Evolutionary conservation across 2,329 filamentous ascomycete genomes (phyloP), one percentile per base, ranked within the genome.

Genomic region (Colletotrichum zoysiae): DNA sequence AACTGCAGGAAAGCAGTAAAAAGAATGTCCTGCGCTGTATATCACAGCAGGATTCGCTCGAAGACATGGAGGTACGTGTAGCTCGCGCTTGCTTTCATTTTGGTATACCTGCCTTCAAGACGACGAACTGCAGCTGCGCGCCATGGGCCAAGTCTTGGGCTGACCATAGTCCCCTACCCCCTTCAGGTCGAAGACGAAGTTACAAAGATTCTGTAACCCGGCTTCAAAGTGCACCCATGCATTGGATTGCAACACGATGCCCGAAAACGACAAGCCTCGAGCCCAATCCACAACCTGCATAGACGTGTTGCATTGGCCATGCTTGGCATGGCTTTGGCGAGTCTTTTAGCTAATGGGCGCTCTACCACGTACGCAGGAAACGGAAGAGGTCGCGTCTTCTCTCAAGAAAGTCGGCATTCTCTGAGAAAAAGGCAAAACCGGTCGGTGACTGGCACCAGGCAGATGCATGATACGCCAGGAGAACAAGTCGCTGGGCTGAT

Each of bases 1-100:
- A 99, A 83, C 91, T 99, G 85, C 96, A 99, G 83, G 96, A 99
- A 85, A 98, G 95, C 83, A 98, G 95, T 83, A 99, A 98, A 86
- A 99, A 99, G 90, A 98, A 98, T 79, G 95, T 99, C 51, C 85
- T 99, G 75, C 88, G 96, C 74, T 97, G 95, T 79, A 99, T 99
- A 80, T 93, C 94, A 69, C 96, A 98, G 80, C 95, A 99, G 83
- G 96, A 99, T 83, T 97, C 95, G 73, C 87, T 99, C 68, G 96
- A 99, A 85, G 96, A 99, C 80, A 97, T 98, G 92, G 96, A 99
- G 94, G 96, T 99, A 84, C 90, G 94, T 91, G 65, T 67, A 23
- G 42, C 42, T 53, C 42, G 42, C 50, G 58, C 38, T 51, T 42
- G 50, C n/a, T 30, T 63, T 48, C 42, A 38, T 46, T 18, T 59